phyloP scores from a whole-genome alignment of 306 rosid genomes.

The Corylus heterophylla region DNA sequence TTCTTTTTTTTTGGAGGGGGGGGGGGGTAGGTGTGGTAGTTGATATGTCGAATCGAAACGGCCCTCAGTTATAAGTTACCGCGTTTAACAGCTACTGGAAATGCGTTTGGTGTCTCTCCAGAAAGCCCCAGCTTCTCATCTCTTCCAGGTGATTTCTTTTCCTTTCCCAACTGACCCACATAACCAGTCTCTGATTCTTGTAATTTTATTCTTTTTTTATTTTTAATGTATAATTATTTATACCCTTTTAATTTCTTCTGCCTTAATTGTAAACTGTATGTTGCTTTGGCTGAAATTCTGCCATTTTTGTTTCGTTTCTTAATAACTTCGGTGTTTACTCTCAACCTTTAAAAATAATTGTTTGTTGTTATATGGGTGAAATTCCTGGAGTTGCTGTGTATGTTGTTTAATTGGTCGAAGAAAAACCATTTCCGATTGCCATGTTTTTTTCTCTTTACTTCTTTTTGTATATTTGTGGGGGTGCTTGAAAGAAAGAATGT shows the following conservation, averaged over 20 bases:
- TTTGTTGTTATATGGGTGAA: not conserved
- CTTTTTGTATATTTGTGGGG: no score
- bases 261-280: slow-evolving; percentile 1
- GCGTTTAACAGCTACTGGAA: not conserved
- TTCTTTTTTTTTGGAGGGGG: not conserved
- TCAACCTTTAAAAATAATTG: not conserved
- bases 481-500: not conserved
- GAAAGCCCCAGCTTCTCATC: not conserved
- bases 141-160: slow-evolving; percentile 25
- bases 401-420: not conserved
- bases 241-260: not conserved
- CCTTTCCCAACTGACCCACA: not conserved
- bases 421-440: not conserved
- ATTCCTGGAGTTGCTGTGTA: not conserved
- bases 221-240: not conserved
- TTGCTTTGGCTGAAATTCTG: slow-evolving; percentile 6
- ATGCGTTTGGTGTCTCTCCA: not conserved
- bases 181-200: not conserved
- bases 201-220: not conserved
- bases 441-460: not conserved
- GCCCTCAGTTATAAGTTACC: not conserved
- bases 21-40: not conserved
- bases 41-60: not conserved
- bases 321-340: not conserved
- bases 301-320: not conserved